phyloP scores from a whole-genome alignment of 768 basidiomycete genomes.

The Phlebiopsis gigantea region DNA sequence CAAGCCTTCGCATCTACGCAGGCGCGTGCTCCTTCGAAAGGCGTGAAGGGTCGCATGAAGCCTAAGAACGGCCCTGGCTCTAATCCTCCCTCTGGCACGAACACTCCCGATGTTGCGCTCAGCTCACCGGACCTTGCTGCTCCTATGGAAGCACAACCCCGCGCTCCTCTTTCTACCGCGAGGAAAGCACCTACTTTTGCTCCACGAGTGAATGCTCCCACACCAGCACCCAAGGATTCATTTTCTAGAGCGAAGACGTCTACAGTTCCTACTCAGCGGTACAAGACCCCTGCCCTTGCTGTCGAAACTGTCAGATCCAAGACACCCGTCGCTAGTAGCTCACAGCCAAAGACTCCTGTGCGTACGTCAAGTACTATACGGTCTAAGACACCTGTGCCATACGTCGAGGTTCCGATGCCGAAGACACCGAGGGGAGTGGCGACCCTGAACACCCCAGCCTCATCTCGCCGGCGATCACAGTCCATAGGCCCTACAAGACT shows the following conservation, averaged over 20 bases:
- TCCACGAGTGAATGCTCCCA: not conserved
- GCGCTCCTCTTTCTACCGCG: not conserved
- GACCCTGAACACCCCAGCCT: not conserved
- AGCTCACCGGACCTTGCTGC: not conserved
- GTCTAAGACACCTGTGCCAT: not conserved
- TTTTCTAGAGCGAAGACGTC: not conserved
- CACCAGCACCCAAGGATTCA: not conserved
- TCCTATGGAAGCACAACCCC: not conserved
- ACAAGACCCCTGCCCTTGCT: not conserved
- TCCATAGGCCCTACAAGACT: not conserved
- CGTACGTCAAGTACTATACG: not conserved
- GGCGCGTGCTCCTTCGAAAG: not conserved
- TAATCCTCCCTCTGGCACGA: not conserved
- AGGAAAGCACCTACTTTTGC: not conserved
- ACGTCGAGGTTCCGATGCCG: not conserved
- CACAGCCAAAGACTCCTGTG: not conserved
- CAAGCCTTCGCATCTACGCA: not conserved
- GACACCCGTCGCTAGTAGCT: not conserved
- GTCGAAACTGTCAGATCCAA: not conserved
- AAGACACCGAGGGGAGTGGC: not conserved
- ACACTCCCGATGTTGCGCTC: not conserved
- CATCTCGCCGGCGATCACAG: not conserved
- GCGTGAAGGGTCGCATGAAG: conserved; percentile 6
- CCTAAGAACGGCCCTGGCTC: not conserved
- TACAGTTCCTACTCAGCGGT: not conserved